Evolutionary conservation across 2,329 filamentous ascomycete genomes (phyloP).

Genomic region (Pseudogymnoascus sp.): DNA sequence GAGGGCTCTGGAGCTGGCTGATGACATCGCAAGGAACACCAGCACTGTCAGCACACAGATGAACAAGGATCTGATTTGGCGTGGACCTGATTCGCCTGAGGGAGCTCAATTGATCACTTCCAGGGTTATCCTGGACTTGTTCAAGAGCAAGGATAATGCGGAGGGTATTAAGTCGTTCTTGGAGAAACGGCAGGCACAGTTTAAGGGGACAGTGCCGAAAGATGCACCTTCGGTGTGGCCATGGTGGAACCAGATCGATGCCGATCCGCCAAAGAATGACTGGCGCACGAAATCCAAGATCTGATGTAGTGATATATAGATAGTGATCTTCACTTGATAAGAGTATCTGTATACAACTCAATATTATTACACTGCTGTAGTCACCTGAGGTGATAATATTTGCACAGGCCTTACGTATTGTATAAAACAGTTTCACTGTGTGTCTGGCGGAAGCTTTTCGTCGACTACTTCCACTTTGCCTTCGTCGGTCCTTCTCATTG

Average conservation of each 20-base stretch:
- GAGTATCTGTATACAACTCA: not conserved
- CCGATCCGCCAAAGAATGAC: conserved; percentile 21
- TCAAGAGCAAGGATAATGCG: conserved; percentile 47
- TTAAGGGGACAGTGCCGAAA: conserved; percentile 48
- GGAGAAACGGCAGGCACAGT: conserved; percentile 51
- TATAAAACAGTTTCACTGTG: conserved; percentile 17
- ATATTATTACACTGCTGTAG: not conserved
- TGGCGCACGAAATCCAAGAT: conserved; percentile 18
- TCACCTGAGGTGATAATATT: not conserved
- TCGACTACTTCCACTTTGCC: conserved; percentile 1
- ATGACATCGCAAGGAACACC: conserved; percentile 58
- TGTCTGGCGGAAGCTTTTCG: conserved; percentile 28
- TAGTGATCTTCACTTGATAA: not conserved
- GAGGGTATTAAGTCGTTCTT: conserved; percentile 55
- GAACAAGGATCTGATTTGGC: conserved; percentile 64
- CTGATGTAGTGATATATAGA: not conserved
- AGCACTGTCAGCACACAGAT: conserved; percentile 55
- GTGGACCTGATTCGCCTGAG: conserved; percentile 51
- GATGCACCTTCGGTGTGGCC: conserved; percentile 49
- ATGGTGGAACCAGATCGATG: conserved; percentile 52
- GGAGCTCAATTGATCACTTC: conserved; percentile 64
- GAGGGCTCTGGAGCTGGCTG: conserved; percentile 56
- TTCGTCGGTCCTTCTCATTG: conserved; percentile 13
- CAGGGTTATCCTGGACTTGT: conserved; percentile 54
- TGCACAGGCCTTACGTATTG: not conserved